Base-by-base conservation (phyloP, 1,139 yeast genomes). In the Candida albicans region DNA sequence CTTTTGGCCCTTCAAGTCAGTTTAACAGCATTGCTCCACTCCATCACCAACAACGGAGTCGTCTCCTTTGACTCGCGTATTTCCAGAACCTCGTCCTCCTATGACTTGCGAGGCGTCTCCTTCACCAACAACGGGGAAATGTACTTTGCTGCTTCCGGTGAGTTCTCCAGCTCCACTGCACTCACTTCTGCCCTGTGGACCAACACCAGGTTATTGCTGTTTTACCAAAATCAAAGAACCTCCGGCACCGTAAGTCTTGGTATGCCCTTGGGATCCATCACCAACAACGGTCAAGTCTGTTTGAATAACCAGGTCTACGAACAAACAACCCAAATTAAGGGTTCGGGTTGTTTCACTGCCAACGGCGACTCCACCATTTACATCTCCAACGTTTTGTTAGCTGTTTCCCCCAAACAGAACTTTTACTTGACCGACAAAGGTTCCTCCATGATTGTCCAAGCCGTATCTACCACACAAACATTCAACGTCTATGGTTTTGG, bases 401-500 rank as follows among this genome's bases (percentile, higher is more conserved):
- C 25, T 13, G 9, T 34, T 9, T 25, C 37, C 9, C 9, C 22
- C 10, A 45, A 50, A 26, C 68, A 63, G 47, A 53, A 53, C 3
- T 48, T 63, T 39, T 57, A 54, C 43, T 49, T 64, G 46, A 49
- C 53, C 33, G 27, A 53, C 8, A 22, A 53, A 1, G 26, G 45
- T 4, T 59, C 68, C 2, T 31, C 53, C 15, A 26, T 64, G 28
- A 46, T 52, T 35, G 60, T 58, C 13, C 53, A 51, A 14, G 54
- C 53, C 4, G 32, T 56, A 22, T 43, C 55, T 10, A 6, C 41
- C 10, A 4, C 52, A 26, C 58, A 53, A 45, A 57, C 61, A 7
- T 58, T 55, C 44, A 55, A 47, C 2, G 68, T 65, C 27, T 59
- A 58, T 27, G 68, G 68, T 28, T 65, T 57, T 41, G 70, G 70